Base-by-base conservation (phyloP, 2,329 filamentous ascomycete species). In the Helotiales sp. region DNA sequence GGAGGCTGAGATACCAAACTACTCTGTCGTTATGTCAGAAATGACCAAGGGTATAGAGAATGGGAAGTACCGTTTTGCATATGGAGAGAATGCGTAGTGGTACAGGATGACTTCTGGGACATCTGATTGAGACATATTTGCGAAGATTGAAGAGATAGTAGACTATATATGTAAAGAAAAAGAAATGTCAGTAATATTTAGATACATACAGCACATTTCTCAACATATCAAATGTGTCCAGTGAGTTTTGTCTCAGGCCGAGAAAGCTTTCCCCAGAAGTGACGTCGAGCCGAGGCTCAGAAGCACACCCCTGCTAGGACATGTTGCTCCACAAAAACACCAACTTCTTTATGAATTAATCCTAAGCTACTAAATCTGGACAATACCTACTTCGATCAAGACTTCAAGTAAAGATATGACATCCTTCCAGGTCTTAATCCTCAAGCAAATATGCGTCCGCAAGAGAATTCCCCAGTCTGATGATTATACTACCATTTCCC, bases 71-170 rank as follows among this genome's bases (percentile, higher is more conserved):
- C 86, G 76, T 54, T 78, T 78, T 7, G 85, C 86, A 66, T 83
- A 90, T 0, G 87, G 86, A 10, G 87, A 90, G 66, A 76, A 79
- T 15, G 76, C 69, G 69, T 90, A 90, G 71, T 89, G 85, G 70
- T 87, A 90, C 1, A 90, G 67, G 7, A 89, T 75, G 19, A 69
- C 61, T 47, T 68, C 64, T 12, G 40, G 40, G n/a, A 44, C 22
- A 12, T 25, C 22, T 24, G 40, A 15, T 44, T 44, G 22, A 12
- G 40, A 24, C 40, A 44, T 44, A 15, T 12, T 25, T 24, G 40
- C 36, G 6, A 9, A 40, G n/a, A 9, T 40, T 22, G 17, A 40
- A n/a, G n/a, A n/a, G n/a, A n/a, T n/a, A n/a, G n/a, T n/a, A n/a
- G n/a, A n/a, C n/a, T n/a, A n/a, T n/a, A n/a, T 15, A 34, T 10